Evolutionary conservation across 1,284 basidiomycete genomes (phyloP), one percentile per base, ranked within the genome.

Genomic region (Calocybe gambosa): DNA sequence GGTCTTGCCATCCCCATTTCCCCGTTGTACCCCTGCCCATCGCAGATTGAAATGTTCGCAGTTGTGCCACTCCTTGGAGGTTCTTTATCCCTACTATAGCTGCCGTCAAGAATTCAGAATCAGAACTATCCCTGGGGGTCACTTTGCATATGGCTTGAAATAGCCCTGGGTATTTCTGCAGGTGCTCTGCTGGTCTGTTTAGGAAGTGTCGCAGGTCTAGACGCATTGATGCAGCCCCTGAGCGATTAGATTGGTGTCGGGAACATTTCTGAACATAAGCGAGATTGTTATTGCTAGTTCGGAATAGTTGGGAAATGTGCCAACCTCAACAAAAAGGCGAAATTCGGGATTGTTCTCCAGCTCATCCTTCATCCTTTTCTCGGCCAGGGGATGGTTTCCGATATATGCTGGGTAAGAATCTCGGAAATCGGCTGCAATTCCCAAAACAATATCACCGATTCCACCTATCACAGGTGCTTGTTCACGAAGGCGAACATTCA

Each of bases 391-490:
- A 45, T 93, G 78, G 57, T 88, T 82, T 2, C 89, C 88, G 18
- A 93, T 80, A 56, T 97, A 97, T 10, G 76, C 73, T 0, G 90
- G 89, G 64, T 99, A 99, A 2, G 85, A 82, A 6, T 81, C 70
- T 28, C 88, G 77, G 70, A 97, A 98, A 58, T 94, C 89, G 1
- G 89, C 84, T 0, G 92, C 92, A 0, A 91, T 87, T 13, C 85
- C 80, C 41, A 97, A 69, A 59, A 97, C 90, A 43, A 98, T 81
- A 60, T 98, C 93, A 0, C 94, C 95, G 38, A 98, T 88, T 38
- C 76, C 77, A 51, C 86, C 80, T 35, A 97, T 85, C 40, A 97
- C 75, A 0, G 90, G 89, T 13, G 77, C 76, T 57, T 94, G 85
- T 63, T 97, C 93, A 39, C 91, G 76, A 60, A 97, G 90, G 20